These are phyloP conservation scores for Debaryomyces tyrocola DNA, from an alignment of 805 yeast genomes.

Conservation along the genomic window DNA sequence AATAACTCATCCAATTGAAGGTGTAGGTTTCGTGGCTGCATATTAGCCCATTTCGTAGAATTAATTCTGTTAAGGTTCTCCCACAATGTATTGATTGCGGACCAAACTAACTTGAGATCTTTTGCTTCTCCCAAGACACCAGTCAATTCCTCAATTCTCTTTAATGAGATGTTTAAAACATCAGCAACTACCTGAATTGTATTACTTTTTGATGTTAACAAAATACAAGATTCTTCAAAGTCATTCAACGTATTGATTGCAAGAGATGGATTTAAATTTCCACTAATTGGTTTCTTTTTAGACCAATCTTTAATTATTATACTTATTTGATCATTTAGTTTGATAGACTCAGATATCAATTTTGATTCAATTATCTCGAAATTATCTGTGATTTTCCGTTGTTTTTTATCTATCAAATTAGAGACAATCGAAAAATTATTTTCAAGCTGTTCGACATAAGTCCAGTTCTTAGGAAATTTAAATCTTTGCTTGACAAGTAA, in stretches of 20 bases:
- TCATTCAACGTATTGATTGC: conserved; percentile 43
- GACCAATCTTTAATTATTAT: conserved; percentile 48
- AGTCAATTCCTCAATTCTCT: conserved; percentile 23
- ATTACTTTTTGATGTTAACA: conserved; percentile 4
- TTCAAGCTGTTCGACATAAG: conserved; percentile 63
- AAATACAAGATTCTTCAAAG: conserved; percentile 17
- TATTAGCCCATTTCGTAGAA: conserved; percentile 46
- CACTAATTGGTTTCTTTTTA: conserved; percentile 45
- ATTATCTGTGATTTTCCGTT: conserved; percentile 39
- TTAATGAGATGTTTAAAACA: conserved; percentile 32
- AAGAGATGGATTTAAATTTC: conserved; percentile 35
- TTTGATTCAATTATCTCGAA: conserved; percentile 41
- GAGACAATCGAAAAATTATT: conserved; percentile 43
- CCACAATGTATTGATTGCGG: conserved; percentile 54
- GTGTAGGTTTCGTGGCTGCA: conserved; percentile 47
- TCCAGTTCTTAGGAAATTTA: conserved; percentile 53
- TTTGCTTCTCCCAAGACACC: conserved; percentile 47
- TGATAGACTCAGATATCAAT: conserved; percentile 39
- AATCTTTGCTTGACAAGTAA: conserved; percentile 44
- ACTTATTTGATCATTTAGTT: conserved; percentile 30
- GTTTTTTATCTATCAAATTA: conserved; percentile 37
- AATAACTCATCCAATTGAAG: conserved; percentile 52
- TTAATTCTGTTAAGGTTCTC: conserved; percentile 44
- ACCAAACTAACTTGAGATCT: conserved; percentile 66
- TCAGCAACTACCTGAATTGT: conserved; percentile 29